Evolutionary conservation across 768 basidiomycete species (phyloP).

Genomic region (Pulveroboletus sp.): DNA sequence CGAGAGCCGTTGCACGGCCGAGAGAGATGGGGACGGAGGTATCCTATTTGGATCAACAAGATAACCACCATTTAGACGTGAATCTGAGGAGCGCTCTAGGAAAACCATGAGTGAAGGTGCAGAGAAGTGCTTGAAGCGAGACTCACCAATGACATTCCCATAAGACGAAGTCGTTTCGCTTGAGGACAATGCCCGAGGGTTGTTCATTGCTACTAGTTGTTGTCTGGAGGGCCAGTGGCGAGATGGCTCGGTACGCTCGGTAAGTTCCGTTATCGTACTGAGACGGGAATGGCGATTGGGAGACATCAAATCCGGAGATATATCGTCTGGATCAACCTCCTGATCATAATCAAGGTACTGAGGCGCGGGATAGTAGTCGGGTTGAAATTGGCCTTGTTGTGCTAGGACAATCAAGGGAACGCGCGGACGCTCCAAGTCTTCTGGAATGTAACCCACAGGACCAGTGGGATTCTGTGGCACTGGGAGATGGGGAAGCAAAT

Average conservation of each 20-base stretch:
- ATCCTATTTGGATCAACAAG: slow-evolving; percentile 51
- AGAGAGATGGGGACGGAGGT: slow-evolving; percentile 61
- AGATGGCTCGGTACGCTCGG: slow-evolving; percentile 60
- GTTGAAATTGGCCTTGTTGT: slow-evolving; percentile 45
- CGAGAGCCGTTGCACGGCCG: slow-evolving; percentile 59
- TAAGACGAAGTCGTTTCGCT: slow-evolving; percentile 51
- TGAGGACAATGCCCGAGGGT: slow-evolving; percentile 35
- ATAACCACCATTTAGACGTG: slow-evolving; percentile 4
- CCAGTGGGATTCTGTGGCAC: slow-evolving; percentile 19
- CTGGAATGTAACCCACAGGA: slow-evolving; percentile 19
- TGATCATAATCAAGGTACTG: slow-evolving; percentile 21
- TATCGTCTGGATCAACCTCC: slow-evolving; percentile 23
- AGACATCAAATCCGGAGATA: slow-evolving; percentile 32
- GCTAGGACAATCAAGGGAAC: slow-evolving; percentile 59
- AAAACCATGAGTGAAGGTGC: slow-evolving; percentile 4
- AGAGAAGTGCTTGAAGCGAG: not conserved
- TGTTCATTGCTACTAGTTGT: slow-evolving; percentile 36
- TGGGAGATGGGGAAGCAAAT: slow-evolving; percentile 15
- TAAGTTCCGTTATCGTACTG: slow-evolving; percentile 64
- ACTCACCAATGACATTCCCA: slow-evolving; percentile 56
- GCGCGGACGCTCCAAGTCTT: slow-evolving; percentile 39
- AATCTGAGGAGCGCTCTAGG: slow-evolving; percentile 16
- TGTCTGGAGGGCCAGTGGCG: slow-evolving; percentile 43
- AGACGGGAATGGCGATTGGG: slow-evolving; percentile 36
- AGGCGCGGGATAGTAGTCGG: slow-evolving; percentile 25